phyloP scores from a whole-genome alignment of 108 stramenopile genomes.

The Fistulifera pelliculosa region DNA sequence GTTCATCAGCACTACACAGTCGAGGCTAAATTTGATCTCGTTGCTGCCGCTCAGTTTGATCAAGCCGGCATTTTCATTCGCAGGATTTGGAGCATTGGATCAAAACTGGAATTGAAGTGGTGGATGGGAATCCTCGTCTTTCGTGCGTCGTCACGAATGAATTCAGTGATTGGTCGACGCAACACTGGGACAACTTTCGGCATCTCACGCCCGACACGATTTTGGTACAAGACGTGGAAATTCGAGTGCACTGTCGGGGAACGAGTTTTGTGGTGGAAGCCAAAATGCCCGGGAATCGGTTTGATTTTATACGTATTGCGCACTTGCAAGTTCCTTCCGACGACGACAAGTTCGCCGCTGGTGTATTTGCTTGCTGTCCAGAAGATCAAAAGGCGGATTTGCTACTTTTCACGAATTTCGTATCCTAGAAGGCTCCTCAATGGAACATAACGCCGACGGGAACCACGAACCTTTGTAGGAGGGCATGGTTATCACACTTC shows the following conservation, averaged over 20 bases:
- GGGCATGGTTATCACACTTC: no score
- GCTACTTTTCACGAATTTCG: conserved; percentile 16
- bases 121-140: conserved; percentile 28
- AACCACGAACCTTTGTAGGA: not conserved
- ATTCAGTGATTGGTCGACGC: conserved; percentile 41
- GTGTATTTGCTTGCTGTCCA: conserved; percentile 27
- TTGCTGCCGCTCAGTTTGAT: conserved; percentile 32
- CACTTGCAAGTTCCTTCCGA: not conserved
- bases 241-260: conserved; percentile 24
- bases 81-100: conserved; percentile 27
- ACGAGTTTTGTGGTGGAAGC: conserved; percentile 31
- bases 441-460: conserved; percentile 25
- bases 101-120: conserved; percentile 41
- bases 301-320: conserved; percentile 27
- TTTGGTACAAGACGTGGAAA: not conserved
- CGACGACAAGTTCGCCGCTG: conserved; percentile 3
- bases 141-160: conserved; percentile 48
- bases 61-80: conserved; percentile 39
- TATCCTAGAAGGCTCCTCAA: conserved; percentile 16
- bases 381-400: conserved; percentile 22
- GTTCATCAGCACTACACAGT: conserved; percentile 11
- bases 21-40: conserved; percentile 22
- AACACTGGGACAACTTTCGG: conserved; percentile 13
- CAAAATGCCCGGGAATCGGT: conserved; percentile 3
- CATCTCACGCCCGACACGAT: not conserved